Evolutionary conservation across 495 filamentous ascomycete species (phyloP), one percentile per base, ranked within the genome.

Genomic region (Oleoguttula mirabilis): DNA sequence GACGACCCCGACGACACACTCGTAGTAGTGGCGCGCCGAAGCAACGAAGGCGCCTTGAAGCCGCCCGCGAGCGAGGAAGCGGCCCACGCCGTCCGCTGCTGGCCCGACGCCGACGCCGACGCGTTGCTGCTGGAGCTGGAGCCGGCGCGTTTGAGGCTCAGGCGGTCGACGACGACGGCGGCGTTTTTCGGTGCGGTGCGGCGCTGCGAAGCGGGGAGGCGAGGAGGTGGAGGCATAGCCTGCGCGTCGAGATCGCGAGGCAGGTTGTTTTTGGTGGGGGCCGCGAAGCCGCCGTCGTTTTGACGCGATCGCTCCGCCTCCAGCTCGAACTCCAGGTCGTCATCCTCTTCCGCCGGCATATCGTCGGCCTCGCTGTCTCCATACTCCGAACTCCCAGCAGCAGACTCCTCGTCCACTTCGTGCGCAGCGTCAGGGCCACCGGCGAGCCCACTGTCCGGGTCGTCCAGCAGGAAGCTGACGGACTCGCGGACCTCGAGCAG

Each of bases 401-500:
- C n/a, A 1, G 47, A 45, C 16, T 30, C 12, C 5, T 37, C 14
- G 10, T 48, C 50, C 6, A 36, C 16, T 10, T 14, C 19, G 16
- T 14, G 10, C 7, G 7, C 25, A 7, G n/a, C 7, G n/a, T 28
- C 30, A 1, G 31, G 15, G 6, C 32, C 4, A 25, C 36, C 28
- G 5, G 19, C 28, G 12, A 10, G 8, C n/a, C 2, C 2, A 72
- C 75, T 70, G 39, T 79, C 72, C 1, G 72, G 77, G 31, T 83
- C 79, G 42, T 90, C 87, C 17, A 88, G 78, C 7, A 94, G 69
- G 61, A 80, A 81, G 27, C 82, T 87, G 1, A 93, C 61, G 0
- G 81, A 81, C 48, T 85, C 73, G 30, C 83, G 75, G 57, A 94
- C 79, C 50, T 92, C 84, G 24, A 72, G 69, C 10, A 90, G 61